Evolutionary conservation across 169 alveolate genomes (phyloP), one percentile per base, ranked within the genome.

Genomic region (Eimeria brunetti): DNA sequence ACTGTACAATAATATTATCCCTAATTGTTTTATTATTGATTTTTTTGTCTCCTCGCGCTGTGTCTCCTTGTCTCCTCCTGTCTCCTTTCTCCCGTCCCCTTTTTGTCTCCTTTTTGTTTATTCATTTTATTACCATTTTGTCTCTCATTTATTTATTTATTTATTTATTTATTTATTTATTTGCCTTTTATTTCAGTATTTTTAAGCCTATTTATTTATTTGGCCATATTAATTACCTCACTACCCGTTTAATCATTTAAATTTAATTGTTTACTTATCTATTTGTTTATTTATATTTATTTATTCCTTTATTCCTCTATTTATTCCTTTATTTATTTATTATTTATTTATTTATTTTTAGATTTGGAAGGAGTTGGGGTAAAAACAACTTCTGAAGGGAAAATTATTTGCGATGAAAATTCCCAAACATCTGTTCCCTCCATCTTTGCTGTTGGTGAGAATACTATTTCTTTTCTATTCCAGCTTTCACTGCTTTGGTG

Each of bases 361-460:
- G 89, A 80, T 60, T 49, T 80, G 46, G 69, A 80, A 60, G 89
- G 14, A 4, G 24, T 80, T 5, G 89, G 89, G 1, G 69, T 80
- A 9, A 4, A 24, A 3, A 24, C 49, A 7, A 24, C 27, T 4
- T 33, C 7, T 4, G 44, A 80, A 20, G 89, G 89, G 2, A 30
- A 44, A 18, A 80, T 80, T 30, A 51, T 80, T 27, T 80, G 89
- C 46, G 69, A 44, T 49, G 44, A 16, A 27, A 1, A 4, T 30
- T 8, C 71, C 20, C 11, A n/a, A 6, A 80, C 89, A 8, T 44
- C 64, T 44, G 69, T 44, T 7, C 89, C 67, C 0, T 46, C 71
- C 7, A 80, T 80, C 30, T 80, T 33, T 44, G 89, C 89, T 16
- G 69, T 80, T 80, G 89, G 89, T 80, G 4, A 27, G 4, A 67